A percentile compares a stretch with the other conserved stretches of the same genome.
These are phyloP conservation scores for Jimgerdemannia lactiflua DNA, from an alignment of 192 early-diverging fungal genomes.

Conservation along the genomic window DNA sequence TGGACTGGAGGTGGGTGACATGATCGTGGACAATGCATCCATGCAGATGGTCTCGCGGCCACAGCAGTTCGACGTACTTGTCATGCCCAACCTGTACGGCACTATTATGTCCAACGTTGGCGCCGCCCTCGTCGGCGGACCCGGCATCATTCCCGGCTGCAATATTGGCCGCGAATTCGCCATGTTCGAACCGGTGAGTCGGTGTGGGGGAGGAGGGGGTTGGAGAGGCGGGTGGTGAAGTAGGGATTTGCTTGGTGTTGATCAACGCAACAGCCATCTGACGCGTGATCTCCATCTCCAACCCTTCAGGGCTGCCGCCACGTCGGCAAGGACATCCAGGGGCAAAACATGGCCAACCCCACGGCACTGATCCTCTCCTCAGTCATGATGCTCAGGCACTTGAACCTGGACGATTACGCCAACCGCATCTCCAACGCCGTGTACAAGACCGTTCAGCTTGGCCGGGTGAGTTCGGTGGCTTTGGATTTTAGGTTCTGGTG, in stretches of 20 bases:
- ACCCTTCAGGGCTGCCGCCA: conserved; percentile 83
- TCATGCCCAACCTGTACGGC: conserved; percentile 99
- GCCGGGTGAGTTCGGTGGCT: conserved; percentile 45
- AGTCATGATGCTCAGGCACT: conserved; percentile 95
- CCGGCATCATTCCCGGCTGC: conserved; percentile 94
- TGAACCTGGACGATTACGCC: conserved; percentile 87
- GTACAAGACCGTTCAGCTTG: conserved; percentile 80
- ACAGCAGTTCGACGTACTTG: conserved; percentile 98
- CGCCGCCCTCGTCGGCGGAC: conserved; percentile 93
- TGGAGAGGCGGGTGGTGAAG: not conserved
- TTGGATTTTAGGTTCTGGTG: not conserved
- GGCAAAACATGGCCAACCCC: conserved; percentile 95
- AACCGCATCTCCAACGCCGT: conserved; percentile 89
- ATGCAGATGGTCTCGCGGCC: conserved; percentile 99
- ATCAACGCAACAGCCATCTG: not conserved
- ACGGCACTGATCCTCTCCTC: conserved; percentile 90
- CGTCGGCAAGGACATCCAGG: conserved; percentile 95
- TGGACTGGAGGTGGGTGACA: conserved; percentile 94
- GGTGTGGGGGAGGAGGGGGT: not conserved
- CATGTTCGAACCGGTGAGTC: conserved; percentile 89
- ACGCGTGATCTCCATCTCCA: not conserved
- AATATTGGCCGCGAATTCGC: conserved; percentile 98
- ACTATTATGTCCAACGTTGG: conserved; percentile 99
- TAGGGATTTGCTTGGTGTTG: not conserved
- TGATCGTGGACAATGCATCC: conserved; percentile 99